Conservation (phyloP, 2,329 filamentous ascomycete genomes). For the Capronia americana region DNA sequence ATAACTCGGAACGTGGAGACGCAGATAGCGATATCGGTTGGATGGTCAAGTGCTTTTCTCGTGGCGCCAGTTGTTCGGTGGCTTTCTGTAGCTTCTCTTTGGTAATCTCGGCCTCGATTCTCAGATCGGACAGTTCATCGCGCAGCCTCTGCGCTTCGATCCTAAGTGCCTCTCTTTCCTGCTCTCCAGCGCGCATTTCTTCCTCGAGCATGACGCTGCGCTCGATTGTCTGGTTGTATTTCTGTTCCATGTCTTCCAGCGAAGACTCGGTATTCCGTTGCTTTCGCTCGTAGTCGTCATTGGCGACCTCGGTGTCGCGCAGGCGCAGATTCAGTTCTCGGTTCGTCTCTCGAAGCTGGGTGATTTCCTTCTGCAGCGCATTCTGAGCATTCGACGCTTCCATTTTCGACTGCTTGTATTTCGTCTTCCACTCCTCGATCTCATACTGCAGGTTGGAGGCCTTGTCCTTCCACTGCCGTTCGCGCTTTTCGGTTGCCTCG, state of each 20-base stretch:
- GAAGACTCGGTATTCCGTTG: constrained; percentile 95
- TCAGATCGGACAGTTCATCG: constrained; percentile 90
- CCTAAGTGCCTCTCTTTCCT: constrained; percentile 85
- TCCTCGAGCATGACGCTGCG: constrained; percentile 91
- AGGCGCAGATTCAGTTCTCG: constrained; percentile 81
- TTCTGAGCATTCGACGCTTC: constrained; percentile 87
- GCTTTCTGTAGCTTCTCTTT: constrained; percentile 88
- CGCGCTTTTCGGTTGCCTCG: constrained; percentile 91
- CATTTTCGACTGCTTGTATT: constrained; percentile 92
- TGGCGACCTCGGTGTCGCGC: constrained; percentile 94
- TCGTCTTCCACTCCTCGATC: constrained; percentile 98
- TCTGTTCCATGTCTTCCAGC: constrained; percentile 94
- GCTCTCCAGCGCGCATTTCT: constrained; percentile 87
- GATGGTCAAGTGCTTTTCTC: constrained; percentile 59
- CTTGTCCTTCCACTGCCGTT: constrained; percentile 83
- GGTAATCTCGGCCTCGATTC: constrained; percentile 92
- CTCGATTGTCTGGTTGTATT: constrained; percentile 95
- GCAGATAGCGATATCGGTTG: constrained; percentile 47
- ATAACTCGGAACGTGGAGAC: constrained; percentile 67
- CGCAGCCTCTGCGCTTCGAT: constrained; percentile 90
- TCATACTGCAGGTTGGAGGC: constrained; percentile 84
- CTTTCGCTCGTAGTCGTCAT: constrained; percentile 97
- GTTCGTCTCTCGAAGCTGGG: constrained; percentile 82
- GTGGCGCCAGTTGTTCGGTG: constrained; percentile 58
- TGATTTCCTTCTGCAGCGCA: constrained; percentile 92